Evolutionary conservation across 139 green algal genomes (phyloP).

Genomic region (Closterium sp.): DNA sequence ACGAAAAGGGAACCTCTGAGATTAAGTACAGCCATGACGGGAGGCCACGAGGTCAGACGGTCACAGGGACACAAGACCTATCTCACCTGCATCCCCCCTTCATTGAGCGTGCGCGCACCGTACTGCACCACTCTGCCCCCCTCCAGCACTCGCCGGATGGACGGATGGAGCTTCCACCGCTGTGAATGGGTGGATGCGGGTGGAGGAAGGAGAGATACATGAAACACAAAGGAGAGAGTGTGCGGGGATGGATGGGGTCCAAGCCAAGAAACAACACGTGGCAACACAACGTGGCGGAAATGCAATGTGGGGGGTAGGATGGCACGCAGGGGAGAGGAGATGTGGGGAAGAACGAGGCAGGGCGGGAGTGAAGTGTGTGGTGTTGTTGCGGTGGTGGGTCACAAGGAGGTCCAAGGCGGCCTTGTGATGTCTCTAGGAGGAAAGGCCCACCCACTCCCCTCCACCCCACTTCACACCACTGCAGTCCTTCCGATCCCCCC

Average conservation of each 20-base stretch:
- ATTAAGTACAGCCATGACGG: no score
- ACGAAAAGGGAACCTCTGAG: no score
- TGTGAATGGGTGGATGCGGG: slow-evolving; percentile 45
- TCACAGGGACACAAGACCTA: no score
- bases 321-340: no score
- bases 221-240: neutral
- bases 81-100: slow-evolving; percentile 63
- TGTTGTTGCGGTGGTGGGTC: neutral
- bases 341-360: neutral
- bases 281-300: neutral
- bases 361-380: neutral
- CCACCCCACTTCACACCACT: no score
- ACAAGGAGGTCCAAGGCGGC: neutral
- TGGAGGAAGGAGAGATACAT: neutral
- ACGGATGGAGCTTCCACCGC: slow-evolving; percentile 82
- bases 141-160: slow-evolving; percentile 70
- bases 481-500: no score
- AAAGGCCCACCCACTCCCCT: no score
- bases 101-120: slow-evolving; percentile 83
- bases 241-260: neutral
- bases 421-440: no score
- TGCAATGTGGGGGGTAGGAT: no score
- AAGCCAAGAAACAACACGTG: neutral
- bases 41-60: no score
- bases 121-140: slow-evolving; percentile 88